Conservation (phyloP, 106 monocot species). For the Dendrobium nobile region DNA sequence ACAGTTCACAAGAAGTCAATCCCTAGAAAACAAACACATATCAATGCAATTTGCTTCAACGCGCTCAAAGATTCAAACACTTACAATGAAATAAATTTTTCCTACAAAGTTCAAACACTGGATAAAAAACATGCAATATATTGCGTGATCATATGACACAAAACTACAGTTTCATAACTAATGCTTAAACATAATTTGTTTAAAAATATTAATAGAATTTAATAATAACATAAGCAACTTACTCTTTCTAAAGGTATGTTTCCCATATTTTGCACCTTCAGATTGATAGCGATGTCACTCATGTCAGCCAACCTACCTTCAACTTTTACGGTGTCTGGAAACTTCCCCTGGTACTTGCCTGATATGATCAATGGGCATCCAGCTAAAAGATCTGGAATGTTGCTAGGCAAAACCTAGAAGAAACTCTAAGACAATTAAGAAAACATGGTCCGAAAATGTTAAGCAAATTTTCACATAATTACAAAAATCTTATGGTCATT, state of each 20-base stretch:
- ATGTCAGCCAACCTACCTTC: constrained; percentile 66
- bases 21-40: neutral
- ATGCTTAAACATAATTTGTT: neutral
- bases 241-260: constrained; percentile 74
- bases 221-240: constrained; percentile 11
- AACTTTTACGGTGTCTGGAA: constrained; percentile 54
- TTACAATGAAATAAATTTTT: too few relatives aligned
- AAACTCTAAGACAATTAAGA: constrained; percentile 5
- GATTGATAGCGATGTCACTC: constrained; percentile 46
- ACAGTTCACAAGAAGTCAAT: neutral
- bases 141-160: neutral
- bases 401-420: constrained; percentile 55
- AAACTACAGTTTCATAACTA: neutral
- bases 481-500: neutral
- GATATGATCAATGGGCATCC: constrained; percentile 52
- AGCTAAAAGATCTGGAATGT: constrained; percentile 73
- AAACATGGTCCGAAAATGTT: neutral
- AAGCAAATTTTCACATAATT: neutral
- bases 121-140: neutral
- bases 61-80: neutral
- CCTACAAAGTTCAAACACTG: neutral
- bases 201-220: neutral
- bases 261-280: constrained; percentile 52
- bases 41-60: neutral
- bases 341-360: constrained; percentile 61